Base-by-base conservation (phyloP, 306 rosid species). In the Trifolium fragiferum region DNA sequence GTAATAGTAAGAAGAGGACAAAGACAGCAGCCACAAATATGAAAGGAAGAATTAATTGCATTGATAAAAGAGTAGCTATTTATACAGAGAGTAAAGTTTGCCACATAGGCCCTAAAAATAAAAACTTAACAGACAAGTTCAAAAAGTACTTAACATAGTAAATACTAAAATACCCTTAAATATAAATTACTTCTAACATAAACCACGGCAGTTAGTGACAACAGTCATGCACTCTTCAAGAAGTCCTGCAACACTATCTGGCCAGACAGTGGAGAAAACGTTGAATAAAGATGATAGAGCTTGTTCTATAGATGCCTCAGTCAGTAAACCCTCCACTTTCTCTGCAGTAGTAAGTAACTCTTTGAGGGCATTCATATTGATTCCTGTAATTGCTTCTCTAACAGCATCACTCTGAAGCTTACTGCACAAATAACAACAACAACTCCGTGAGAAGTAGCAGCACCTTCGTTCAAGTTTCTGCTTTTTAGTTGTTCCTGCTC, bases 211-310 rank as follows among this genome's bases (percentile, higher is more conserved):
- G 79, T 78, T 82, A 38, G 86, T 91, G 76, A 94, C 80, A 23
- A 81, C 59, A 59, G 30, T 47, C 90, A 87, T 84, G 78, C 95
- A 87, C 66, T 84, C 83, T 79, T 90, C 88, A 79, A 88, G 81
- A 82, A 91, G 78, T 73, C 74, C 93, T 76, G 77, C 79, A 69
- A 76, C 79, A 74, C 79, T 89, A 86, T 87, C 85, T 9, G 87
- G 89, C 78, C 89, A 82, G 57, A 91, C 72, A 41, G 75, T 49
- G 35, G 97, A 90, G 41, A 87, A 83, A 54, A 94, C 88, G 81
- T 82, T 77, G 87, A 87, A 86, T 47, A 94, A 61, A 63, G 90
- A 88, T 79, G 97, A 91, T 72, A 83, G 92, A 59, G 91, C 91
- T 82, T 65, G 65, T 54, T 87, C 82, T 35, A 83, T 88, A 70